phyloP scores from a whole-genome alignment of 2,329 filamentous ascomycete species.

The Chrysosporium keratinophilum region DNA sequence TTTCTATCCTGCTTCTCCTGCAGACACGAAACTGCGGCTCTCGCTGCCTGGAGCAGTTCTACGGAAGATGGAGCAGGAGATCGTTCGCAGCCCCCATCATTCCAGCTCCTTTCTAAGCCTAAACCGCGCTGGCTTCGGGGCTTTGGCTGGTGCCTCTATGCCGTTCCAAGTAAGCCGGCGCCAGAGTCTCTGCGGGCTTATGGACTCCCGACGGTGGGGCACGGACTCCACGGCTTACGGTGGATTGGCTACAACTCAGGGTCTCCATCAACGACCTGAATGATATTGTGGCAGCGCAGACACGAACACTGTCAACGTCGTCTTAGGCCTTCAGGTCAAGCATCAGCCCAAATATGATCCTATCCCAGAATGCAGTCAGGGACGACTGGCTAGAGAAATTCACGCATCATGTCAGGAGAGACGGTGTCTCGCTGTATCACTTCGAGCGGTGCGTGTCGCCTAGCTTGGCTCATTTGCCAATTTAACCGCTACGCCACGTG shows the following conservation, averaged over 20 bases:
- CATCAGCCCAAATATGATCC: too few relatives aligned
- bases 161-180: not conserved
- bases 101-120: conserved; percentile 1
- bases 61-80: not conserved
- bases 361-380: too few relatives aligned
- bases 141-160: not conserved
- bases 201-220: not conserved
- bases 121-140: not conserved
- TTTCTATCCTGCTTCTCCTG: not conserved
- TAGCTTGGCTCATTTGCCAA: too few relatives aligned
- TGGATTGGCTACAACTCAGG: conserved; percentile 1
- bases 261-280: not conserved
- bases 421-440: too few relatives aligned
- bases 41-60: not conserved
- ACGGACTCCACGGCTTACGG: not conserved
- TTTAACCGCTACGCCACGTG: too few relatives aligned
- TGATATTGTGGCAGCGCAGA: not conserved
- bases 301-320: not conserved
- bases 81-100: not conserved
- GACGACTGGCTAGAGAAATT: too few relatives aligned
- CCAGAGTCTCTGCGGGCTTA: not conserved
- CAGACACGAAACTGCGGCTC: conserved; percentile 9
- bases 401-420: too few relatives aligned
- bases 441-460: too few relatives aligned
- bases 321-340: not conserved